Base-by-base conservation (phyloP, 1,284 basidiomycete species). In the Ustilago shanxiensis region DNA sequence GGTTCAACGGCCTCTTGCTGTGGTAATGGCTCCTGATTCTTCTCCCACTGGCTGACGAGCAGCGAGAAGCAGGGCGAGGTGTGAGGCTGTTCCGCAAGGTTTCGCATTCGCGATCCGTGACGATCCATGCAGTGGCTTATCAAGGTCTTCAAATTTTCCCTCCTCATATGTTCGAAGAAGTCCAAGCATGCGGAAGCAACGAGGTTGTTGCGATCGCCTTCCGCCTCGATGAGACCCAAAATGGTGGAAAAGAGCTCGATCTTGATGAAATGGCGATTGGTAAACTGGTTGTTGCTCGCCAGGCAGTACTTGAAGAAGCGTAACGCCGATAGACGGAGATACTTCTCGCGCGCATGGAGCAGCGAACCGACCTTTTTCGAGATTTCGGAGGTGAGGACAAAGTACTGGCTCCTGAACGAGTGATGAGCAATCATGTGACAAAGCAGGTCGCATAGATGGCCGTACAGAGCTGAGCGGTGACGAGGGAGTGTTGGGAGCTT, bases 131-230 rank as follows among this genome's bases (percentile, higher is more conserved):
- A 91, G 83, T 94, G 91, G 73, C 90, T 89, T 84, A 98, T 93
- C 71, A 95, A 87, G 2, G 93, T 90, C 87, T 93, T 95, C 83
- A 94, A 88, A 84, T 95, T 95, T 50, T 76, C 77, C 44, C 65
- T 88, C 90, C 90, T 67, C 93, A 98, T 93, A 76, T 91, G 89
- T 81, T 99, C 96, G 82, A 99, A 94, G 73, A 94, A 93, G 85
- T 99, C 96, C 83, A 97, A 92, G 88, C 94, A 98, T 20, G 95
- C 93, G 75, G 95, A 95, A 81, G 92, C 93, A 51, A 99, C 89
- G 75, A 99, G 89, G 86, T 96, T 99, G 87, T 99, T 96, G 66
- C 93, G 89, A 52, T 89, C 89, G 31, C 92, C 92, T 87, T 98
- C 96, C 57, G 90, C 90, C 37, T 92, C 86, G 29, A 94, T 92